Base-by-base conservation (phyloP, 2,329 filamentous ascomycete genomes). In the Penicillium sp. region DNA sequence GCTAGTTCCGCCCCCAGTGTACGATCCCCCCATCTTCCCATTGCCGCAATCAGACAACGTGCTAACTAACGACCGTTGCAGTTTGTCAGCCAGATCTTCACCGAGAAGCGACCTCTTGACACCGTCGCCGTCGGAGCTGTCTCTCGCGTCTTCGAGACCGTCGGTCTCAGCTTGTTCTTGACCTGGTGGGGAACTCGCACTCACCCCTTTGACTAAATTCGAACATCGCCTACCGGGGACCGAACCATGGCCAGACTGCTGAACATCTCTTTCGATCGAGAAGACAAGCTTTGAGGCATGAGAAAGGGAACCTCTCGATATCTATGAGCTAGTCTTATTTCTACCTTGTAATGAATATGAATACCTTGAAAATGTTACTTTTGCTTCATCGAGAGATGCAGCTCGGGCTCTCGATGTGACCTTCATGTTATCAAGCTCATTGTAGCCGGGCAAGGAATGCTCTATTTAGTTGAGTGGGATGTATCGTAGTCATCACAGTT, bases 151-250 rank as follows among this genome's bases (percentile, higher is more conserved):
- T 81, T 95, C 60, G 93, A 97, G 81, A 96, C 93, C 3, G 81
- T 97, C 50, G 93, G 91, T 55, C 81, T 97, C 49, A 89, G 86
- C 54, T 69, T 95, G 64, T 89, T 97, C 81, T 78, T 97, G 62
- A 95, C 89, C 68, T 97, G 88, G 86, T 97, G 91, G 91, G 91
- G 91, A 65, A 96, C 91, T 65, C 85, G 87, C 68, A 93, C 89
- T 74, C 91, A 89, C 77, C 89, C 89, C 51, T 94, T 95, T 72
- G 82, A 89, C 66, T 90, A 86, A 78, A 60, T 35, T 10, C 3
- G 28, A 4, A 8, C 14, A 8, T 11, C 16, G 18, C 8, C 16
- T 11, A 16, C 14, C 14, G 31, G 8, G 16, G 1, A 5, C 14
- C 5, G 18, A 20, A 20, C 7, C 28, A 29, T 29, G 14, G n/a